phyloP scores from a whole-genome alignment of 208 protist genomes.

The Lotmaria passim region DNA sequence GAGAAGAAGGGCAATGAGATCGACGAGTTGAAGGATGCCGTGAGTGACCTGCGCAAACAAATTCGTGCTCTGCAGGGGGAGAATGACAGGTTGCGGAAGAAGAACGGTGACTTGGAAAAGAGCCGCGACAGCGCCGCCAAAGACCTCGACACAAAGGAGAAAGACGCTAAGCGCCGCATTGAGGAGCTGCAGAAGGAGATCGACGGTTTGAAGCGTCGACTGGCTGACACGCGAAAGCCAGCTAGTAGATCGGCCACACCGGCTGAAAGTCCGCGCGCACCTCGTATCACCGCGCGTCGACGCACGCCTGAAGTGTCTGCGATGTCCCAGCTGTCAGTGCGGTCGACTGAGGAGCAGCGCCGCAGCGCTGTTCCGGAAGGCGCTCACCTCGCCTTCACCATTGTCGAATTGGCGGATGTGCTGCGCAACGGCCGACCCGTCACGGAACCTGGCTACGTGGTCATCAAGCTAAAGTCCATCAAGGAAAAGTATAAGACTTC shows the following conservation, averaged over 20 bases:
- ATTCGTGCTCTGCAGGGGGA: conserved; percentile 44
- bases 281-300: conserved; percentile 26
- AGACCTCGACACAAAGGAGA: conserved; percentile 25
- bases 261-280: conserved; percentile 9
- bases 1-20: conserved; percentile 28
- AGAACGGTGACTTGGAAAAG: conserved; percentile 41
- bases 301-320: conserved; percentile 28
- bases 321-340: conserved; percentile 57
- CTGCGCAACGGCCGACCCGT: conserved; percentile 66
- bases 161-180: conserved; percentile 21
- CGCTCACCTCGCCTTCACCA: conserved; percentile 80
- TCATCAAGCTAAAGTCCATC: conserved; percentile 90
- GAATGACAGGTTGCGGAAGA: conserved; percentile 37
- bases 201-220: conserved; percentile 23
- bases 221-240: conserved; percentile 16
- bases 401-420: conserved; percentile 75
- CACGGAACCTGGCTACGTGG: conserved; percentile 74
- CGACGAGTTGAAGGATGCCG: conserved; percentile 40
- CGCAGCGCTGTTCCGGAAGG: conserved; percentile 74
- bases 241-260: conserved; percentile 13
- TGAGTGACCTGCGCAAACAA: conserved; percentile 31
- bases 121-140: conserved; percentile 37
- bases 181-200: conserved; percentile 32
- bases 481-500: conserved; percentile 93
- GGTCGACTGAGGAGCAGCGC: conserved; percentile 52